Percentiles rank a stretch among this genome's conserved stretches.
phyloP scores from a whole-genome alignment of 202 grass and related monocot genomes.

The Schoenoplectus triqueter region DNA sequence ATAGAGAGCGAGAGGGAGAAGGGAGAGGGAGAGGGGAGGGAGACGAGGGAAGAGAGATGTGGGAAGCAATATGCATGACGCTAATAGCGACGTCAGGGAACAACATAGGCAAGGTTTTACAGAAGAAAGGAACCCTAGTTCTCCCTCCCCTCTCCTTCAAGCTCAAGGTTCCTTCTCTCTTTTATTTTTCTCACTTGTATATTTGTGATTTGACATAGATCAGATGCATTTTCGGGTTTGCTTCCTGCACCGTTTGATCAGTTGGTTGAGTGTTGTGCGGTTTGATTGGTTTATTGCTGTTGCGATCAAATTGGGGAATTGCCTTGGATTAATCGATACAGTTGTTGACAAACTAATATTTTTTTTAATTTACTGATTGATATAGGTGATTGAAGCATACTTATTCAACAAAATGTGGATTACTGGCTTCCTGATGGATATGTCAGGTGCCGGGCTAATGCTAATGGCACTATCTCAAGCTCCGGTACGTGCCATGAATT shows the following conservation, averaged over 20 bases:
- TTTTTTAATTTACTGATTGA: neutral
- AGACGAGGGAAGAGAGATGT: slow-evolving; percentile 52
- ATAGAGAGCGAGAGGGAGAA: neutral
- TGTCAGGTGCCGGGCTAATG: slow-evolving; percentile 86
- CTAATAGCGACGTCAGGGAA: slow-evolving; percentile 87
- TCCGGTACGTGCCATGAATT: slow-evolving; percentile 45
- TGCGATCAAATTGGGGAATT: neutral
- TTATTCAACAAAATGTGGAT: slow-evolving; percentile 86
- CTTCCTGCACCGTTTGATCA: neutral
- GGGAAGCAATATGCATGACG: slow-evolving; percentile 90
- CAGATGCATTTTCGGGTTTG: neutral
- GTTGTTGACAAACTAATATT: neutral
- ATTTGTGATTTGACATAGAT: slow-evolving; percentile 12
- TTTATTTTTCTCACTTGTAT: neutral
- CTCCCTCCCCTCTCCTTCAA: slow-evolving; percentile 99
- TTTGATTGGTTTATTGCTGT: neutral
- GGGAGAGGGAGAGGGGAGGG: slow-evolving; percentile 1
- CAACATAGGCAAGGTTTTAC: slow-evolving; percentile 98
- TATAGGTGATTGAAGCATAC: slow-evolving; percentile 86
- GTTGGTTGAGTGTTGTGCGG: neutral
- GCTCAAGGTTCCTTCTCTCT: slow-evolving; percentile 61
- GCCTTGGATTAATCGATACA: neutral
- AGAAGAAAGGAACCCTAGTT: slow-evolving; percentile 96
- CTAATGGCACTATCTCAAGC: slow-evolving; percentile 88
- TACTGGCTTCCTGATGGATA: slow-evolving; percentile 83